A percentile compares a stretch with the other conserved stretches of the same genome.
Evolutionary conservation across 192 early-diverging fungal species (phyloP).

Genomic region (Chytriomyces hyalinus): DNA sequence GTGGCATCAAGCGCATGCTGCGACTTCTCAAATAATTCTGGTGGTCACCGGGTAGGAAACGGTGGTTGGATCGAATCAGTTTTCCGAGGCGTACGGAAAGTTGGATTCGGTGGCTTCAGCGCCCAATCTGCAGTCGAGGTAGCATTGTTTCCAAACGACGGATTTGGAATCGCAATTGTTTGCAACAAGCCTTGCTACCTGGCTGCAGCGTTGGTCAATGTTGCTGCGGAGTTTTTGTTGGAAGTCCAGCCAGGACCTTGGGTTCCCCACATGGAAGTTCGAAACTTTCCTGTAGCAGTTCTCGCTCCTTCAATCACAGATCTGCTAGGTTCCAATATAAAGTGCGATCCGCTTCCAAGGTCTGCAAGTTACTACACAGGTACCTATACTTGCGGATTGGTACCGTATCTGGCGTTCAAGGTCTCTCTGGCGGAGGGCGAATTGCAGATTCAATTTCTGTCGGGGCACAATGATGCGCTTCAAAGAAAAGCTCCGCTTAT

Average conservation of each 20-base stretch:
- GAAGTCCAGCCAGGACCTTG: conserved; percentile 25
- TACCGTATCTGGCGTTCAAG: conserved; percentile 20
- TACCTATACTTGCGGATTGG: neutral
- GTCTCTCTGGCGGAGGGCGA: conserved; percentile 2
- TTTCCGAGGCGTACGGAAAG: conserved; percentile 9
- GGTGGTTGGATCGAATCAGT: conserved; percentile 21
- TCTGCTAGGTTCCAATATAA: neutral
- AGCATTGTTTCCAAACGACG: conserved; percentile 17
- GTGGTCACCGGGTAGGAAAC: conserved; percentile 3
- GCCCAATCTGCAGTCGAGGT: conserved; percentile 5
- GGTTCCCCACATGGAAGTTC: conserved; percentile 18
- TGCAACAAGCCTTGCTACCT: conserved; percentile 7
- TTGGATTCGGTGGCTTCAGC: conserved; percentile 23
- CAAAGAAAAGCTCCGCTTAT: conserved; percentile 2
- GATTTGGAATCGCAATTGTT: conserved; percentile 26
- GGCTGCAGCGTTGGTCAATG: conserved; percentile 22
- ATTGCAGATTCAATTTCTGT: conserved; percentile 13
- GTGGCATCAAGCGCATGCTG: neutral
- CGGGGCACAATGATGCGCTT: conserved; percentile 16
- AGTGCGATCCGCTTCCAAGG: neutral
- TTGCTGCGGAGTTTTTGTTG: conserved; percentile 32
- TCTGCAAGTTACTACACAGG: conserved; percentile 27
- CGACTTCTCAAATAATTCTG: neutral
- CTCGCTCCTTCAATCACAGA: neutral
- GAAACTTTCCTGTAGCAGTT: conserved; percentile 7